Evolutionary conservation across 768 basidiomycete genomes (phyloP).

Genomic region (Agaricus blazei): DNA sequence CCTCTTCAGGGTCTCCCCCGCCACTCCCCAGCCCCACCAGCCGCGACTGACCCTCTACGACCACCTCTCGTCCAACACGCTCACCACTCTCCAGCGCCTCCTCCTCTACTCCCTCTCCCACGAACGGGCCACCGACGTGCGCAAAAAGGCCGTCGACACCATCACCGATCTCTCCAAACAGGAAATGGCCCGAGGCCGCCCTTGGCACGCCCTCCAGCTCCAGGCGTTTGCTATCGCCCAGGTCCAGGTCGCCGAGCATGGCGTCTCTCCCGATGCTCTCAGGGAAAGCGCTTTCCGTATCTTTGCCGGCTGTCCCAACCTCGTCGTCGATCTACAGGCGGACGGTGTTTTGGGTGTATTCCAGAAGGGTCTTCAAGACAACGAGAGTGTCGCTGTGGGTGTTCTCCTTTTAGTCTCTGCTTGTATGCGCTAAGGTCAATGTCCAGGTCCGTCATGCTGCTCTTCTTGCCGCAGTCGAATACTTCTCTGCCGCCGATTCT

Average conservation of each 20-base stretch:
- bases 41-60: constrained; percentile 66
- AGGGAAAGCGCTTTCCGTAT: constrained; percentile 66
- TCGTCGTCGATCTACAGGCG: constrained; percentile 72
- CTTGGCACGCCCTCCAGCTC: constrained; percentile 78
- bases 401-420: neutral
- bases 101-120: constrained; percentile 65
- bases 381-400: constrained; percentile 54
- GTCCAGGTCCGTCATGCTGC: constrained; percentile 68
- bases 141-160: constrained; percentile 70
- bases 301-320: constrained; percentile 69
- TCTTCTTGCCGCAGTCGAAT: constrained; percentile 63
- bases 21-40: constrained; percentile 11
- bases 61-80: constrained; percentile 60
- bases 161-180: constrained; percentile 73
- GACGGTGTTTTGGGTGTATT: constrained; percentile 65
- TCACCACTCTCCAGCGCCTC: constrained; percentile 65
- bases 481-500: constrained; percentile 57
- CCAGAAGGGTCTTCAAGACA: constrained; percentile 63
- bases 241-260: constrained; percentile 14
- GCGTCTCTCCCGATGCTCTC: constrained; percentile 21
- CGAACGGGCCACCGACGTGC: constrained; percentile 53
- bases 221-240: constrained; percentile 66
- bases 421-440: neutral
- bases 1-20: constrained; percentile 58
- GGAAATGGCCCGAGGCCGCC: constrained; percentile 67